Base-by-base conservation (phyloP, 2,329 filamentous ascomycete genomes). In the Diaporthe longicolla region DNA sequence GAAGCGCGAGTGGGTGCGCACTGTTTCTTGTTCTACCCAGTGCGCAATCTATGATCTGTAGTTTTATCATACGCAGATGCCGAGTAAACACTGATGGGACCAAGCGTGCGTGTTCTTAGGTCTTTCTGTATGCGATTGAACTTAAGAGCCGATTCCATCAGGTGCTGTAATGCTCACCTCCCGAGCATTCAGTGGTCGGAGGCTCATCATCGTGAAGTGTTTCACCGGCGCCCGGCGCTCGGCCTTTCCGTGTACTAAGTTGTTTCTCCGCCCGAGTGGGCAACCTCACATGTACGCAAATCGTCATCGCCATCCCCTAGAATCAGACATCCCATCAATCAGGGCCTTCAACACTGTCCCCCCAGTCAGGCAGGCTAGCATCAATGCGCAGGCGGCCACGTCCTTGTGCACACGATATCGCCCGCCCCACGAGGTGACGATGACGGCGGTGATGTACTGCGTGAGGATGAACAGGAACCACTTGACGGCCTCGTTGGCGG, bases 381-480 rank as follows among this genome's bases (percentile, higher is more conserved):
- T 50, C 7, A 71, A 7, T 15, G n/a, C 29, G 29, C 70, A 52
- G 0, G 59, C 72, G 4, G 37, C 5, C 29, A 68, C 13, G 19
- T 75, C 72, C 55, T 54, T 73, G 24, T 48, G 37, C n/a, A 75
- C 59, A 9, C 59, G 69, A 32, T 74, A 71, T 17, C 52, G 55
- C 6, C 66, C 68, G 2, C 24, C 43, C 66, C 66, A 71, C 8
- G 65, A 59, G 11, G 71, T 70, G 26, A 61, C 55, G 11, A 74
- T 40, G 17, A 75, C 37, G 19, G 74, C 71, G 15, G 74, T 74
- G n/a, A 48, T 19, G 48, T 68, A 74, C 68, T 74, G 71, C 26
- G 68, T 75, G 21, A 74, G 37, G 19, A 70, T 17, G 43, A 73
- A 73, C 15, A 75, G 68, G 6, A 63, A 45, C 74, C 66, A 74